phyloP scores from a whole-genome alignment of 306 rosid species.

The Abrus pulchellus region DNA sequence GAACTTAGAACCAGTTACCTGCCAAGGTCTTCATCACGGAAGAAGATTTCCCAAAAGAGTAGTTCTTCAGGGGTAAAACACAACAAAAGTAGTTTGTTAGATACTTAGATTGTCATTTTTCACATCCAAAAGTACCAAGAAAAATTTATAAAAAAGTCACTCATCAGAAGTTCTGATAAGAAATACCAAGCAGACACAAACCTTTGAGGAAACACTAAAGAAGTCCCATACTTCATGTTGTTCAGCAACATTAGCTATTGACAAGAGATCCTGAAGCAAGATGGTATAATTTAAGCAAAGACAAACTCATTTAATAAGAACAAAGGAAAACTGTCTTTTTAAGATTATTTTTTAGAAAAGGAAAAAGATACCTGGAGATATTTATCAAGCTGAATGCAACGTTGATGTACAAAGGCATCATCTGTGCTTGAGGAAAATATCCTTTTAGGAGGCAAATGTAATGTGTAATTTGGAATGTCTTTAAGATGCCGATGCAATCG shows the following conservation, averaged over 20 bases:
- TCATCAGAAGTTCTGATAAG: constrained; percentile 39
- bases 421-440: constrained; percentile 99
- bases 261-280: constrained; percentile 80
- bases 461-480: constrained; percentile 90
- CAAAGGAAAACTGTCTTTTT: constrained; percentile 3
- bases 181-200: constrained; percentile 51
- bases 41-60: constrained; percentile 90
- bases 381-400: constrained; percentile 96
- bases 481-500: constrained; percentile 91
- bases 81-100: constrained; percentile 41
- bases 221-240: constrained; percentile 99
- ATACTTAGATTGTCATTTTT: constrained; percentile 31
- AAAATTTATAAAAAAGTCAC: neutral
- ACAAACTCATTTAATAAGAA: constrained; percentile 1
- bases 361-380: constrained; percentile 80
- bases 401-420: constrained; percentile 97
- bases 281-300: constrained; percentile 42
- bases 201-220: constrained; percentile 93
- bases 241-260: constrained; percentile 94
- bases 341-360: constrained; percentile 25
- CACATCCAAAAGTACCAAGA: constrained; percentile 30
- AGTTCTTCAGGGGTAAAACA: constrained; percentile 64
- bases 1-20: constrained; percentile 68
- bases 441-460: constrained; percentile 95
- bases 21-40: constrained; percentile 97